These are phyloP conservation scores for Schizosaccharomyces octosporus DNA, from an alignment of 805 yeast genomes.

Conservation along the genomic window DNA sequence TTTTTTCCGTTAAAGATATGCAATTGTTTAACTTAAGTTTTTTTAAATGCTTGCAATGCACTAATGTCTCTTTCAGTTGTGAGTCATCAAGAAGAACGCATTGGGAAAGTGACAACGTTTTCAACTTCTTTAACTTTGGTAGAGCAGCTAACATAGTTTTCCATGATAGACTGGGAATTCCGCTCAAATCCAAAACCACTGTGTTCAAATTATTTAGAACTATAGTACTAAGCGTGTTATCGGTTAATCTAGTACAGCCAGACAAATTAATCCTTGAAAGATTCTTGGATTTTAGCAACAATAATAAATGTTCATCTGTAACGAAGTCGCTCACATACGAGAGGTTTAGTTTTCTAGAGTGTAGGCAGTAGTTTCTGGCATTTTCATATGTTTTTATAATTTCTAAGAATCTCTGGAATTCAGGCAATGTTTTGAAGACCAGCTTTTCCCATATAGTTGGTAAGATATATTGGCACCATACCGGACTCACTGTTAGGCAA, in stretches of 20 bases:
- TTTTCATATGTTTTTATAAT: neutral
- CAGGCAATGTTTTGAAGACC: neutral
- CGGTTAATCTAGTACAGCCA: neutral
- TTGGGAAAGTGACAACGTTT: too few species aligned
- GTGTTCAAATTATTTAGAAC: neutral
- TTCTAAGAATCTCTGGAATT: neutral
- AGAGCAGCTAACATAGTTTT: neutral
- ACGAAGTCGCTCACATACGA: neutral
- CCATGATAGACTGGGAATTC: neutral
- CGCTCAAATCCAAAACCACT: neutral
- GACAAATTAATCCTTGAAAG: neutral
- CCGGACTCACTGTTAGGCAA: neutral
- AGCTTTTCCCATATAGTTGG: neutral
- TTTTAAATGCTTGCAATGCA: constrained; percentile 47
- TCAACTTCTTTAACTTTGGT: too few species aligned
- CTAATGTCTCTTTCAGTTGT: constrained; percentile 21
- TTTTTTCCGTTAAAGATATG: constrained; percentile 34
- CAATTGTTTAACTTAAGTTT: constrained; percentile 64
- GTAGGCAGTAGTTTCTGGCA: neutral
- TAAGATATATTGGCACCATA: neutral
- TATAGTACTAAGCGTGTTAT: neutral
- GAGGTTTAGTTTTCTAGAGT: neutral
- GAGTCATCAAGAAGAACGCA: constrained; percentile 19
- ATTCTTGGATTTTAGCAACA: neutral
- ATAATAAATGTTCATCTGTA: neutral